These are phyloP conservation scores for Quercus engelmannii DNA, from an alignment of 306 rosid genomes.

Conservation along the genomic window DNA sequence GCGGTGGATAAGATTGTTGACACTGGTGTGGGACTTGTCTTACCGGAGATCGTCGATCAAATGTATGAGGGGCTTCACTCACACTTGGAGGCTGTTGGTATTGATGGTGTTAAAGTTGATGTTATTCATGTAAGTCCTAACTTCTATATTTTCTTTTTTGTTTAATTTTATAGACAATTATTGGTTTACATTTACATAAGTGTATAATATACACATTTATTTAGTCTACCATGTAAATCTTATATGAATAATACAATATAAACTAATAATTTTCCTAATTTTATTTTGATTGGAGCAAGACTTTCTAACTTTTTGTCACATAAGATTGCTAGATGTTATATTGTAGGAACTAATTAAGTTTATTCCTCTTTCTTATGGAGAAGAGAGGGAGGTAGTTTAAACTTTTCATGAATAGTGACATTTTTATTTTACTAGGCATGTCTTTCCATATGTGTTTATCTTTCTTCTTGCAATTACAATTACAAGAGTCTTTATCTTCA, in stretches of 20 bases:
- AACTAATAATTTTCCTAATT: no score
- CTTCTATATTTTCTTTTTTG: not conserved
- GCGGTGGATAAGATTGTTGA: conserved; percentile 82
- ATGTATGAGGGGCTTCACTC: conserved; percentile 87
- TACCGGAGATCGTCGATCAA: conserved; percentile 51
- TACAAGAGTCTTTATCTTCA: no score
- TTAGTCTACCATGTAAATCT: no score
- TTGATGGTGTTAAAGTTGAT: conserved; percentile 93
- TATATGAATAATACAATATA: no score
- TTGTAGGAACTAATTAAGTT: not conserved
- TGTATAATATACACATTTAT: no score
- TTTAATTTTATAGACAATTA: no score
- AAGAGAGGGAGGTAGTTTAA: no score
- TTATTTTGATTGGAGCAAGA: not conserved
- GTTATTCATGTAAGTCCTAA: conserved; percentile 75
- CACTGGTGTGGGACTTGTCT: conserved; percentile 68
- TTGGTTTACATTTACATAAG: no score
- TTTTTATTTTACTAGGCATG: no score
- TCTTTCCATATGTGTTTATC: no score
- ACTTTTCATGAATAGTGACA: no score
- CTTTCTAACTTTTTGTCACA: not conserved
- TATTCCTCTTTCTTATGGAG: not conserved
- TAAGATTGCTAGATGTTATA: not conserved
- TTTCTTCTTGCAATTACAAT: no score
- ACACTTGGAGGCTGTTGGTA: conserved; percentile 58